Conservation (phyloP, 352 stramenopile genomes). For the Globisporangium carolinianum region DNA sequence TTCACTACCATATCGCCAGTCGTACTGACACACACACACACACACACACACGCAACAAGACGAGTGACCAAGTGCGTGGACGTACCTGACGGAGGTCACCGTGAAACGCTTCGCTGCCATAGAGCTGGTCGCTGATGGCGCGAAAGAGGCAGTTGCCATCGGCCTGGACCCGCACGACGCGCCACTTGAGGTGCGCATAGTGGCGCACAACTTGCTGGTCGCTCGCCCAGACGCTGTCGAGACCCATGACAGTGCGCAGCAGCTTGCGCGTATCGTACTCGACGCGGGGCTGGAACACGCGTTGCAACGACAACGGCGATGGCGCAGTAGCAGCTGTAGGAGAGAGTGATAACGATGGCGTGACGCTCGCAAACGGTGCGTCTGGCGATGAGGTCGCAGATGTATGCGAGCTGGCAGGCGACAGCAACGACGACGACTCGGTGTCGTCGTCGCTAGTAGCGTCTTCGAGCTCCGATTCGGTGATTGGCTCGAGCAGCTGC, state of each 20-base stretch:
- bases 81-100: conserved; percentile 25
- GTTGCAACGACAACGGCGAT: neutral
- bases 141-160: conserved; percentile 57
- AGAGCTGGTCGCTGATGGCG: conserved; percentile 52
- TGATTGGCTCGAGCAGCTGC: conserved; percentile 4
- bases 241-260: conserved; percentile 12
- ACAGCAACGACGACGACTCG: conserved; percentile 2
- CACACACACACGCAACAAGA: no score
- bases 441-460: conserved; percentile 5
- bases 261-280: conserved; percentile 17
- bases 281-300: conserved; percentile 8
- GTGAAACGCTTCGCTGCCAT: conserved; percentile 35
- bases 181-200: conserved; percentile 29
- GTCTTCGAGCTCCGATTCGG: conserved; percentile 13
- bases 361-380: no score
- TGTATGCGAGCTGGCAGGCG: neutral
- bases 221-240: conserved; percentile 22
- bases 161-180: conserved; percentile 18
- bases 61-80: neutral
- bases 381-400: neutral
- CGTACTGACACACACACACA: no score
- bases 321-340: neutral
- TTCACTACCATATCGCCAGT: no score
- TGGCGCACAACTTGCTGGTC: conserved; percentile 32
- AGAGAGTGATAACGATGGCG: no score